Base-by-base conservation (phyloP, 495 filamentous ascomycete genomes). In the Penicillium goetzii region DNA sequence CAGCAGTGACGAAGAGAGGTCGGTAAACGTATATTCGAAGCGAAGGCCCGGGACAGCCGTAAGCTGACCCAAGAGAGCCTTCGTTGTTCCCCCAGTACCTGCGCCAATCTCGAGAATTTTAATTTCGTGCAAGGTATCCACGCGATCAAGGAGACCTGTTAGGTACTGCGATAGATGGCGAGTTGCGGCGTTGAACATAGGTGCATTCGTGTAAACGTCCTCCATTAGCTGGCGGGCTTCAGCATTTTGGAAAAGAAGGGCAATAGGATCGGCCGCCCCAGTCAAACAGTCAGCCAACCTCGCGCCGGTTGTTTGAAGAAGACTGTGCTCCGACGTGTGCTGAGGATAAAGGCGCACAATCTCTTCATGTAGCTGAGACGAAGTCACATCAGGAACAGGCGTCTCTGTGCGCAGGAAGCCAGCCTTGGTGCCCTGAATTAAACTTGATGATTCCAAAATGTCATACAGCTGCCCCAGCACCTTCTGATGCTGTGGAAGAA, bases 21-120 rank as follows among this genome's bases (percentile, higher is more conserved):
- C 80, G 0, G 73, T 80, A 57, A 83, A 79, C 2, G 73, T 76
- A 67, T 83, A 83, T 23, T 61, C 38, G 38, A 82, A 67, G 0
- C 59, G 62, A 6, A 74, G 64, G 12, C 36, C 36, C 14, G 32
- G 21, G 47, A 61, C 9, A 67, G 61, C 19, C 47, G 49, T 15
- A 2, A 74, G 64, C 25, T 68, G 61, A 49, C 32, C 54, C 40
- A 75, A 53, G 5, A 80, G 67, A 51, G 67, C 61, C 45, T 67
- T 68, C 21, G 78, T 80, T 9, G 78, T 81, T 11, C 78, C 77
- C 40, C 77, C 78, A 17, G 75, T 78, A 52, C 60, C 78, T 56
- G 70, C 78, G 10, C 78, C 78, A 7, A 79, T 53, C 40, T 79
- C 78, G 6, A 81, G 65, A 34, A 77, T 76, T 11, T 53, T 64